Base-by-base conservation (phyloP, 2,329 filamentous ascomycete species). In the Apiospora phragmitis region DNA sequence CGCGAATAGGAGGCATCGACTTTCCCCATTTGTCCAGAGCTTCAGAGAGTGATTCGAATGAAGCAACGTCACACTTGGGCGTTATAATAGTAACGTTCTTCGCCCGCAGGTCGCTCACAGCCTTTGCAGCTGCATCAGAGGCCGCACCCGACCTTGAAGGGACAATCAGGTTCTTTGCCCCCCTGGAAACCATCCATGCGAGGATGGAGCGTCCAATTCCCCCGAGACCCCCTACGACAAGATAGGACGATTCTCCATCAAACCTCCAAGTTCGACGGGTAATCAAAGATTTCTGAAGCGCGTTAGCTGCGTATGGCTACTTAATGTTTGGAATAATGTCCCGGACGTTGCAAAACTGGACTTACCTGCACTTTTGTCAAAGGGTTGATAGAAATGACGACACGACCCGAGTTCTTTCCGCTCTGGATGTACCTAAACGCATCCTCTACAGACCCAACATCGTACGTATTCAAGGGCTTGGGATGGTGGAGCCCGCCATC, bases 181-280 rank as follows among this genome's bases (percentile, higher is more conserved):
- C 87, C n/a, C 82, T 81, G 42, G 78, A 77, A 3, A 84, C 80
- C 84, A 88, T 86, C 81, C 84, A 84, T 11, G 79, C 80, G 8
- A 85, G 78, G 76, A 88, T 83, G 68, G 83, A 85, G 65, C 84
- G 80, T 7, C 86, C 86, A 11, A 88, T 78, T 18, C 85, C 86
- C 43, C 86, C 86, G 0, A 85, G 85, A 18, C 86, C 85, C 21
- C 86, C 86, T 32, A 87, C 81, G 62, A 88, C 79, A 59, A 88
- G 76, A 73, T 88, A 88, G 0, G 85, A 84, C 3, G 81, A 83
- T 70, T 86, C 80, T 1, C 73, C 42, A 6, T 26, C 47, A 29
- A 51, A 51, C 29, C 12, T 29, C 47, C 47, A 51, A 26, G 47
- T 51, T 14, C 47, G 24, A 29, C 47, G 47, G 24, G 47, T 29